Base-by-base conservation (phyloP, 441 rosid genomes). In the Geranium incanum region DNA sequence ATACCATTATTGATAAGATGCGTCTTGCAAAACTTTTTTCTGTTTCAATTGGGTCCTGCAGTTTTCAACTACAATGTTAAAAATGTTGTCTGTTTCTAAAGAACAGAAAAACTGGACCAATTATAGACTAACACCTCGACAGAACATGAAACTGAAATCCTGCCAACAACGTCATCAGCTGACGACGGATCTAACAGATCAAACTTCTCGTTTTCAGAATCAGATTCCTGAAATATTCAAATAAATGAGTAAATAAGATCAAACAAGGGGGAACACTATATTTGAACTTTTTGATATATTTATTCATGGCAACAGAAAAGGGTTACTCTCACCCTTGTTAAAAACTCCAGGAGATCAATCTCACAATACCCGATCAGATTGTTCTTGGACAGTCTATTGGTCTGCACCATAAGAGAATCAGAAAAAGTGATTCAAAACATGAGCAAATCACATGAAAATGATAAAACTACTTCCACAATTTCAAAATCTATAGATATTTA, bases 21-120 rank as follows among this genome's bases (percentile, higher is more conserved):
- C 95, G 91, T 65, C 86, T 90, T 41, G 95, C 95, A 86, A 94
- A 92, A 69, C 85, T 75, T 83, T 78, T 94, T 85, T 94, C 90
- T 0, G 97, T 90, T 81, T 94, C 99, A 66, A 86, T 63, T 70
- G 96, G 99, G 78, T 94, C 99, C 99, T 92, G 83, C 63, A 79
- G 74, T 21, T 78, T 69, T 55, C 52, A 73, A 62, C 74, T 36
- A 70, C 15, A 69, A 76, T 28, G 72, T 82, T 69, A 72, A 67
- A 81, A 38, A 69, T 36, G 72, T 36, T 67, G 48, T 33, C 60
- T n/a, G 64, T 41, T 63, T 59, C 39, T 72, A 50, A 23, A 21
- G 55, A 43, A 38, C 67, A 73, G 36, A 33, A 50, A 37, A 15
- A 38, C 67, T n/a, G 19, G 3, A 45, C 57, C 66, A 21, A 21